Evolutionary conservation across 2,329 filamentous ascomycete species (phyloP).

Genomic region (Pseudocercospora fuligena): DNA sequence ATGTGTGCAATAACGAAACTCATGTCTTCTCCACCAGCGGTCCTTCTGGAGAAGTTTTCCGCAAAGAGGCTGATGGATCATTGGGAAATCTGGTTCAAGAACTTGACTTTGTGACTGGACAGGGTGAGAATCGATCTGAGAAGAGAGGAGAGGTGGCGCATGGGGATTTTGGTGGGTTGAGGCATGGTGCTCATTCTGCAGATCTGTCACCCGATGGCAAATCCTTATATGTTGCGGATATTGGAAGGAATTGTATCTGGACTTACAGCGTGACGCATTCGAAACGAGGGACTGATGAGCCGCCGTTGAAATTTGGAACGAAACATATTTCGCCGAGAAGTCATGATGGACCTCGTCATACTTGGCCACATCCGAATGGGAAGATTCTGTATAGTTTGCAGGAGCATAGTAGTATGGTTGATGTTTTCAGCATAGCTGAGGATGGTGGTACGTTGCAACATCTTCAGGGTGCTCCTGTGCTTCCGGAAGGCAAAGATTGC

Average conservation of each 20-base stretch:
- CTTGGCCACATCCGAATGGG: conserved; percentile 42
- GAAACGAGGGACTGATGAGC: conserved; percentile 26
- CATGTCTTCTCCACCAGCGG: conserved; percentile 42
- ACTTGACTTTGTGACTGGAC: conserved; percentile 38
- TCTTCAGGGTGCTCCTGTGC: conserved; percentile 37
- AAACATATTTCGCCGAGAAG: conserved; percentile 39
- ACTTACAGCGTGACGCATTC: conserved; percentile 35
- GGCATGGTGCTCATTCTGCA: conserved; percentile 41
- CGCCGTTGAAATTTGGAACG: conserved; percentile 33
- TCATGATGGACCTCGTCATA: conserved; percentile 43
- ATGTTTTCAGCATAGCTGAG: conserved; percentile 37
- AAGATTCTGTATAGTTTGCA: conserved; percentile 42
- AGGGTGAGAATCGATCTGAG: conserved; percentile 36
- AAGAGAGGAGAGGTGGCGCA: conserved; percentile 38
- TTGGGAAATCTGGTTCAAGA: conserved; percentile 40
- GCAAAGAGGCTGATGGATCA: conserved; percentile 35
- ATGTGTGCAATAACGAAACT: conserved; percentile 38
- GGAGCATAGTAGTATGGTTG: conserved; percentile 45
- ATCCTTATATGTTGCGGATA: conserved; percentile 41
- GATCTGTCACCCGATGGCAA: conserved; percentile 40
- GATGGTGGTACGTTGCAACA: conserved; percentile 38
- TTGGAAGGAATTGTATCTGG: conserved; percentile 44
- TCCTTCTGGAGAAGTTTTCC: conserved; percentile 42
- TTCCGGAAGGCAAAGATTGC: conserved; percentile 40
- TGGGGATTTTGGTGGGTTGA: conserved; percentile 42